Evolutionary conservation across 202 grass and related monocot species (phyloP), one percentile per base, ranked within the genome.

Genomic region (Digitaria exilis): DNA sequence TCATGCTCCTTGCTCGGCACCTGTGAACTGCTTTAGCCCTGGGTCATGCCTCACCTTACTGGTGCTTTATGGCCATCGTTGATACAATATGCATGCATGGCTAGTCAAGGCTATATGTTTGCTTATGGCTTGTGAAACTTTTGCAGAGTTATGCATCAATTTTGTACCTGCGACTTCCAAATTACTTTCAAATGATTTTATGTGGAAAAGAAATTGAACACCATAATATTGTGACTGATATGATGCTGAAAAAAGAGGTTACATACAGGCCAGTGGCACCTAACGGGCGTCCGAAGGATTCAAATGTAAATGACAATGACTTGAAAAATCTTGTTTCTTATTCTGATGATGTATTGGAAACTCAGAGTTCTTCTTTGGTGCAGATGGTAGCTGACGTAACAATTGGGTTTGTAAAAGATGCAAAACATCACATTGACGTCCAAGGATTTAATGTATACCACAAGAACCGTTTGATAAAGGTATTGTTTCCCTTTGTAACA

Each of bases 401-500:
- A 61, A 92, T 98, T 90, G 96, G 96, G 19, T 98, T 98, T 87
- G 93, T 98, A 43, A 98, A 98, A 87, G 96, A 98, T 89, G 96
- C 96, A 89, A 98, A 98, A 90, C 79, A 90, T 87, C 96, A 98
- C 48, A 84, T 98, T 81, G 89, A 96, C 14, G 66, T 98, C 67
- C 96, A 98, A 75, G 96, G 96, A 63, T 98, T 98, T 90, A 98
- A 98, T 87, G 93, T 98, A 35, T 98, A 98, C 76, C 96, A 98
- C 81, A 90, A 90, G 85, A 98, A 98, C 71, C 89, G 96, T 59
- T 88, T 98, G 65, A 94, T 98, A 91, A 98, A 96, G 93, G 96
- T 98, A 86, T 11, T 26, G 19, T 15, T 80, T 66, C 76, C 6
- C 71, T 68, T 29, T 60, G 4, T 29, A 60, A 5, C 28, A 13